Conservation (phyloP, 345 rosid species). For the Hevea brasiliensis region DNA sequence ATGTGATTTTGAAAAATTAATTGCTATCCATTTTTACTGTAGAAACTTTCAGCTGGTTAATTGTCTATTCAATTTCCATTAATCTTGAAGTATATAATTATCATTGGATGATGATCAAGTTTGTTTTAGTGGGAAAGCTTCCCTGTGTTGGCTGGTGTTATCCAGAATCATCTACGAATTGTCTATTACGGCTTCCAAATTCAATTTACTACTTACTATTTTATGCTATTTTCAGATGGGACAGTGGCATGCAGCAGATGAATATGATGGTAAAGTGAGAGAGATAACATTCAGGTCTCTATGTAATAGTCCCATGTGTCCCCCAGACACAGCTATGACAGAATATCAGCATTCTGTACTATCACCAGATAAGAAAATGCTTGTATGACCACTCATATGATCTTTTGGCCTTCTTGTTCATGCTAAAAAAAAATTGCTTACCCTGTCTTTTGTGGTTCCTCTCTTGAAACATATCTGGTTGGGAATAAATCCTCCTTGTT, state of each 20-base stretch:
- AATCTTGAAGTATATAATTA: not conserved
- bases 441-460: no score
- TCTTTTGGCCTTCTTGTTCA: constrained; percentile 1
- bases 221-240: constrained; percentile 62
- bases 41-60: no score
- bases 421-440: not conserved
- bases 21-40: no score
- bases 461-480: no score
- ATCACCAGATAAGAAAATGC: constrained; percentile 70
- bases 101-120: not conserved
- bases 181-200: no score
- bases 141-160: no score
- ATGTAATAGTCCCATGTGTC: constrained; percentile 97
- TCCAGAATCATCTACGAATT: no score
- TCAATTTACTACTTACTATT: constrained; percentile 3
- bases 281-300: constrained; percentile 80
- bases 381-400: constrained; percentile 42
- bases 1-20: not conserved
- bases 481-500: not conserved
- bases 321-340: constrained; percentile 95
- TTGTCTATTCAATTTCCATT: not conserved
- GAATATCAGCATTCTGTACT: constrained; percentile 87
- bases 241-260: constrained; percentile 88
- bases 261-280: constrained; percentile 96
- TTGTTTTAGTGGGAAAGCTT: not conserved